Evolutionary conservation across 306 rosid genomes (phyloP), one percentile per base, ranked within the genome.

Genomic region (Cucumis hystrix): DNA sequence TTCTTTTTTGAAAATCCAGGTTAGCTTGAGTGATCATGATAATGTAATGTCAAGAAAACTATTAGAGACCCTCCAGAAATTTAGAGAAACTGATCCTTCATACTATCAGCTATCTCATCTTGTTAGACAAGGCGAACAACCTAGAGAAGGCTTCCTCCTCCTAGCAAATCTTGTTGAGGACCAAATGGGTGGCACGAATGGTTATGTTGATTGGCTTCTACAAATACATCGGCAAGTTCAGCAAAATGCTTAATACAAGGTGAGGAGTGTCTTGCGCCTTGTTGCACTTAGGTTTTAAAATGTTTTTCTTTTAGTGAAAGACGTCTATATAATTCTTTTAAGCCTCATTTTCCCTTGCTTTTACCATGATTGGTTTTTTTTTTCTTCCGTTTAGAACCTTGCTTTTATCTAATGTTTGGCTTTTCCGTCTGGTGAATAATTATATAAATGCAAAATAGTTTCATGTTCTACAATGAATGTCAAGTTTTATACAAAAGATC

Each of bases 51-150:
- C 97, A 25, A 91, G 86, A 91, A 88, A 89, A 87, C 82, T 92
- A 76, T 79, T 86, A 81, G 84, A 81, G 85, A 79, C 85, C 47
- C 89, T 96, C 40, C 68, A 88, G 78, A 89, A 86, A 79, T 81
- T 89, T 33, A 89, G 99, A 84, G 92, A 87, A 83, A 82, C 79
- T 5, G 91, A 92, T 63, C 80, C 78, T 23, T 87, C 94, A 60
- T 87, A 88, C 76, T 85, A 85, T 85, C 97, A 85, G 79, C 78
- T 86, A 75, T 84, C 91, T 80, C 86, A 86, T 74, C 97, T 96
- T 85, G 97, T 96, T 83, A 89, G 99, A 88, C 99, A 92, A 89
- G 98, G 99, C 10, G 98, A 96, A 82, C 98, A 96, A 52, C 98
- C 98, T 69, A 89, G 89, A 79, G 99, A 96, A 87, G 97, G 99